Base-by-base conservation (phyloP, 1,284 basidiomycete genomes). In the Tylopilus sp. region DNA sequence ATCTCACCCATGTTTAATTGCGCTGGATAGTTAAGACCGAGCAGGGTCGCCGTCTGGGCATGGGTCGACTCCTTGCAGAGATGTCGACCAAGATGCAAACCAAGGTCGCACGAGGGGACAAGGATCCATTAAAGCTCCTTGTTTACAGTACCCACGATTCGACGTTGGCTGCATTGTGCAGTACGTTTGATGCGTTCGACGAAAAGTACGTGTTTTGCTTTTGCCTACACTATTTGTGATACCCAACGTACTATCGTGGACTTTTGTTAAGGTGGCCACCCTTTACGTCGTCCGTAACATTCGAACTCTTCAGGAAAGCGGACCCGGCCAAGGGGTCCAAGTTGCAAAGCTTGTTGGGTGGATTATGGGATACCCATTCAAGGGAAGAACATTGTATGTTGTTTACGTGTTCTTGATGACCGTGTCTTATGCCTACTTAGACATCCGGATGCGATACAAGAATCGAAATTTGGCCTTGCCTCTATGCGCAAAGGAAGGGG, bases 81-180 rank as follows among this genome's bases (percentile, higher is more conserved):
- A 74, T 95, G 53, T 79, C 85, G 18, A 75, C 75, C 33, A 91
- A 89, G 72, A 89, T 95, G 87, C 82, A 85, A 62, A 74, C 75
- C 54, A 91, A 90, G 72, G 81, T 82, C 2, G 79, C 83, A 18
- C 72, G 81, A 49, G 83, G 81, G 19, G 77, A 79, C 4, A 72
- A 81, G 18, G 84, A 89, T 64, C 82, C 84, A 9, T 74, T 88
- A 63, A 91, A 89, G 75, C 81, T 93, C 32, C 84, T 92, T 19
- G 83, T 95, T 10, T 88, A 92, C 70, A 86, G 84, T 65, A 91
- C 92, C 64, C 93, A 95, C 74, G 94, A 95, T 74, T 92, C 93
- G 2, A 87, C 89, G 1, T 78, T 95, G 19, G 92, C 93, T 1
- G 92, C 86, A 0, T 70, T 95, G 53, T 85, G 87, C 53, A 82